Evolutionary conservation across 2,329 filamentous ascomycete species (phyloP), one percentile per base, ranked within the genome.

Genomic region (Fusarium nelsonii): DNA sequence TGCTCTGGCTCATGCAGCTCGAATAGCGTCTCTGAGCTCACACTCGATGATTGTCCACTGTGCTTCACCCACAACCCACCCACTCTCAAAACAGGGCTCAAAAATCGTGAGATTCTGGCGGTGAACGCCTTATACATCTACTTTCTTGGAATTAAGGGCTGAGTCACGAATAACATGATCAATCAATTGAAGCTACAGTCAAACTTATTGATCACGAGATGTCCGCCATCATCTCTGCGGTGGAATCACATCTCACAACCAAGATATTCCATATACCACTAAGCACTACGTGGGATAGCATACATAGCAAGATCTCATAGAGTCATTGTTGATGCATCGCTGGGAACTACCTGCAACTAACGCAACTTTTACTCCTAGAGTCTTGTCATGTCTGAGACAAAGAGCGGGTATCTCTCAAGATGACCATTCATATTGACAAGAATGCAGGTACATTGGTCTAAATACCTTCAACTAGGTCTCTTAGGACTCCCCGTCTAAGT

Each of bases 41-140:
- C 55, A 46, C 58, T 62, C 36, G 41, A 45, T 40, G 28, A 54
- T 41, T 62, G 56, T 55, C 62, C 69, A 71, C 56, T 67, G 39
- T 62, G 28, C 52, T 67, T 70, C 69, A 49, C 45, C 40, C 63
- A 56, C 71, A 70, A 52, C 61, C 63, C 71, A 69, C 58, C 61
- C 69, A 65, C 57, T 65, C 37, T 36, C 45, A 37, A 34, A 45
- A 60, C 40, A 64, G 34, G 41, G 50, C 63, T 71, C 26, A 34
- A 52, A 41, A 55, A 55, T 58, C 71, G 62, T 65, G 45, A 72
- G 67, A 63, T 59, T 64, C 66, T 64, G 68, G 72, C 72, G 72
- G 72, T 74, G 72, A 74, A 60, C 45, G 51, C 46, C 50, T 16
- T 40, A 52, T 60, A 48, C 39, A 28, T 33, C 58, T 30, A 44